phyloP scores from a whole-genome alignment of 2,329 filamentous ascomycete species.

The Mycosphaerella sp. region DNA sequence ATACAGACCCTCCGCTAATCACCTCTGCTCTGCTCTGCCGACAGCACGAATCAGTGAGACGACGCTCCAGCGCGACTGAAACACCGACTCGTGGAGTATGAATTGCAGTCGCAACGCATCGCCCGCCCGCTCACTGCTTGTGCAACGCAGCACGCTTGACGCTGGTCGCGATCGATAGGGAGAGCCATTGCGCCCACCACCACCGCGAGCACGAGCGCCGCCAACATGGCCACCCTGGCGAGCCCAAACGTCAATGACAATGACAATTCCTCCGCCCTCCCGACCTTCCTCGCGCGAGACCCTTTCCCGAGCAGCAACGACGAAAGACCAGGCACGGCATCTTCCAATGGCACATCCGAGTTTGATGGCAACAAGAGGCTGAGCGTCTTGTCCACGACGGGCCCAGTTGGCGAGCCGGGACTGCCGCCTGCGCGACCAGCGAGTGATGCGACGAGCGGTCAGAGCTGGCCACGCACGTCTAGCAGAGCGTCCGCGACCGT shows the following conservation, averaged over 20 bases:
- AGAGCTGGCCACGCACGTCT: constrained; percentile 6
- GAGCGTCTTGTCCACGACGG: constrained; percentile 35
- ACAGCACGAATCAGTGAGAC: background rate
- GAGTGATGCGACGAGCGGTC: constrained; percentile 11
- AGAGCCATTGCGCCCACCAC: background rate
- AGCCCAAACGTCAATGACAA: background rate
- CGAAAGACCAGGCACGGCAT: background rate
- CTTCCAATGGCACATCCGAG: constrained; percentile 22
- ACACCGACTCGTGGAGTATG: background rate
- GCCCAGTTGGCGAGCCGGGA: constrained; percentile 44
- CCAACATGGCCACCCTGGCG: background rate
- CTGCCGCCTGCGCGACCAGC: constrained; percentile 44
- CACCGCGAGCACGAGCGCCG: background rate
- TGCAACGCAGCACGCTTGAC: background rate
- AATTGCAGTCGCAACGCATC: background rate
- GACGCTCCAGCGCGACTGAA: background rate
- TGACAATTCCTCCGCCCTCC: constrained; percentile 17
- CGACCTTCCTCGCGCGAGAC: constrained; percentile 28
- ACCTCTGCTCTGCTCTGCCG: background rate
- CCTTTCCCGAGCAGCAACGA: constrained; percentile 11
- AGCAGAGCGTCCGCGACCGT: constrained; percentile 13
- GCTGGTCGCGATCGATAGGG: background rate
- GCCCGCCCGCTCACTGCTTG: background rate
- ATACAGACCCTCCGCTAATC: background rate
- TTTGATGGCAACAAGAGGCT: constrained; percentile 16